These are phyloP conservation scores for Amanita polypyramis DNA, from an alignment of 768 basidiomycete species.

Conservation along the genomic window DNA sequence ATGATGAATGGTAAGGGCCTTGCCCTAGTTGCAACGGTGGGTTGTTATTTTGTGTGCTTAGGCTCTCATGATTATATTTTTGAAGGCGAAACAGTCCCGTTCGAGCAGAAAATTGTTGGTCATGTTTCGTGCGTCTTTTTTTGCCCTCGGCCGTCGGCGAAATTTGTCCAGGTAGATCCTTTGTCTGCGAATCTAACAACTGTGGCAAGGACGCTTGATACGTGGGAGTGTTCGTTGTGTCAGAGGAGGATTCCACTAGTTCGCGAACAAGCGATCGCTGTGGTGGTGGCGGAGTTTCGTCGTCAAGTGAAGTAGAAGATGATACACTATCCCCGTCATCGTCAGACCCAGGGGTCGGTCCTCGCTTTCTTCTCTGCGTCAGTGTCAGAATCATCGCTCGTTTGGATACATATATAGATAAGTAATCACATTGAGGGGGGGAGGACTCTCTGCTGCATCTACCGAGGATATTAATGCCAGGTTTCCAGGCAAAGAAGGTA, in stretches of 20 bases:
- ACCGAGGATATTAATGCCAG: slow-evolving; percentile 1
- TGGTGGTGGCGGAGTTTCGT: slow-evolving; percentile 38
- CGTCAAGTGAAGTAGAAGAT: slow-evolving; percentile 29
- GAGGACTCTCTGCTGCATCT: slow-evolving; percentile 6
- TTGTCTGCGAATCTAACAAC: slow-evolving; percentile 10
- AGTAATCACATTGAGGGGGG: slow-evolving; percentile 6
- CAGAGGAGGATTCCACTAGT: slow-evolving; percentile 41
- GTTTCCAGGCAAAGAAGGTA: background rate
- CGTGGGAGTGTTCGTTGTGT: slow-evolving; percentile 24
- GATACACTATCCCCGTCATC: slow-evolving; percentile 23
- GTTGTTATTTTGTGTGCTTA: slow-evolving; percentile 16
- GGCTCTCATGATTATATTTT: slow-evolving; percentile 17
- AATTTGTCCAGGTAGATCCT: slow-evolving; percentile 49
- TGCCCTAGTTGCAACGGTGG: slow-evolving; percentile 24
- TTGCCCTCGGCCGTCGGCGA: slow-evolving; percentile 16
- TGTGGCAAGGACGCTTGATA: slow-evolving; percentile 28
- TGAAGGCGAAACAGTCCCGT: slow-evolving; percentile 40
- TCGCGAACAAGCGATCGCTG: slow-evolving; percentile 46
- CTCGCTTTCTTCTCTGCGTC: slow-evolving; percentile 33
- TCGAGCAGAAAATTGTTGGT: slow-evolving; percentile 32
- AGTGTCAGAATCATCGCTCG: slow-evolving; percentile 9
- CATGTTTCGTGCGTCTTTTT: slow-evolving; percentile 20
- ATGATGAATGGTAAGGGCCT: slow-evolving; percentile 30
- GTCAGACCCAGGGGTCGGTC: slow-evolving; percentile 43
- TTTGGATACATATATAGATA: background rate